These are phyloP conservation scores for Thymus quinquecostatus DNA, from an alignment of 257 asterid genomes.

Conservation along the genomic window DNA sequence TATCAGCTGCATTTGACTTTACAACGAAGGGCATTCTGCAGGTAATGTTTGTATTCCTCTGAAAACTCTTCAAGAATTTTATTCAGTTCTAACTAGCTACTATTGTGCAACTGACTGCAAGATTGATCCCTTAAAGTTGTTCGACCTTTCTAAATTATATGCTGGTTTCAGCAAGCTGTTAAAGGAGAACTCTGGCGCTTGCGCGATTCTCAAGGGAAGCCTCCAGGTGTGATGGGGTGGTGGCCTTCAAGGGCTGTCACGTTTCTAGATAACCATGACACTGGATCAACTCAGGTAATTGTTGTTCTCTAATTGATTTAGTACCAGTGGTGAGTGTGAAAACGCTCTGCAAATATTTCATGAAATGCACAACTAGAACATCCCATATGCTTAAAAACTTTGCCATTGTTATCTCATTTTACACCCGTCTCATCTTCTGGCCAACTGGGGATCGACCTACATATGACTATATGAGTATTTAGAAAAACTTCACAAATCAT, in stretches of 20 bases:
- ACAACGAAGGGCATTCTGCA: slow-evolving; percentile 97
- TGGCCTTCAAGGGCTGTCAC: slow-evolving; percentile 97
- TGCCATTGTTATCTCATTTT: slow-evolving; percentile 1
- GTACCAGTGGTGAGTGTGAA: slow-evolving; percentile 1
- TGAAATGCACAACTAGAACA: background rate
- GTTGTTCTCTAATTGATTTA: slow-evolving; percentile 16
- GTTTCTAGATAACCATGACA: slow-evolving; percentile 93
- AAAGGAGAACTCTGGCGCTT: slow-evolving; percentile 95
- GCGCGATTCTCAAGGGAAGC: slow-evolving; percentile 82
- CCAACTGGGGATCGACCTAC: background rate
- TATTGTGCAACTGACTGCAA: slow-evolving; percentile 19
- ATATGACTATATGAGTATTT: background rate
- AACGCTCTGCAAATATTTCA: background rate
- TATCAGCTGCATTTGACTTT: slow-evolving; percentile 94
- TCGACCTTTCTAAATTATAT: slow-evolving; percentile 13
- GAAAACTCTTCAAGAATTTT: background rate
- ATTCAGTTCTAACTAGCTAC: slow-evolving; percentile 2
- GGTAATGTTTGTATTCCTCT: slow-evolving; percentile 45
- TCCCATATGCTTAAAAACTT: background rate
- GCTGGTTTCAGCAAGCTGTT: slow-evolving; percentile 72
- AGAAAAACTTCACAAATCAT: background rate
- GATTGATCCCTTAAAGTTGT: background rate
- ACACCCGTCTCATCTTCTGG: background rate
- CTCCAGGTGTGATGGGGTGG: slow-evolving; percentile 96
- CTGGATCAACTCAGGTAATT: slow-evolving; percentile 94